Conservation (phyloP, 768 basidiomycete species). For the Rhodotorula babjevae region DNA sequence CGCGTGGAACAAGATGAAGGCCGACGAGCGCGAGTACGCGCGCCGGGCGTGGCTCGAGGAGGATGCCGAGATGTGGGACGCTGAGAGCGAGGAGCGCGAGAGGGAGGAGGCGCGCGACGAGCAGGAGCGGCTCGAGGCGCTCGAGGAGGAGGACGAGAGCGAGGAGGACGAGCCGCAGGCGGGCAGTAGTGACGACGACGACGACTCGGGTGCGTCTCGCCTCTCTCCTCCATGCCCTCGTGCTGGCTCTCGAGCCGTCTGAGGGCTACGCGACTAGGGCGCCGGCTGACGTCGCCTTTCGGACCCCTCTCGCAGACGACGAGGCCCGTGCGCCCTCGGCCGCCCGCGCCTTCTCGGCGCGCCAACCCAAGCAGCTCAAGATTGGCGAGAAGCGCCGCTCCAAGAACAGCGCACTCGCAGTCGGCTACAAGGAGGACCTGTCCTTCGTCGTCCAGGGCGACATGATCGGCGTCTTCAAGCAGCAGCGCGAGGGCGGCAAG, state of each 20-base stretch:
- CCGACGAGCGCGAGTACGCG: slow-evolving; percentile 81
- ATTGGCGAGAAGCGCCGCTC: slow-evolving; percentile 43
- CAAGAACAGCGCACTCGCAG: slow-evolving; percentile 76
- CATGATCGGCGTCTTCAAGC: slow-evolving; percentile 45
- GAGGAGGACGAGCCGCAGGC: slow-evolving; percentile 33
- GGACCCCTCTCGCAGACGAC: slow-evolving; percentile 7
- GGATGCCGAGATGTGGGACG: slow-evolving; percentile 83
- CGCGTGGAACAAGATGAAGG: slow-evolving; percentile 63
- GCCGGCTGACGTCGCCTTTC: too few relatives aligned
- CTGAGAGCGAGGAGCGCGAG: slow-evolving; percentile 56
- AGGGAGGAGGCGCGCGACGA: slow-evolving; percentile 61
- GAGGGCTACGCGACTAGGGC: too few relatives aligned
- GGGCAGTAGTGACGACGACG: slow-evolving; percentile 30
- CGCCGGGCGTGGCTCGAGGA: slow-evolving; percentile 62
- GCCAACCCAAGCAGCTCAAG: slow-evolving; percentile 48
- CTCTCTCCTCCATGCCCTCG: neutral
- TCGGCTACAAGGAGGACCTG: slow-evolving; percentile 91
- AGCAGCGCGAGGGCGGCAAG: slow-evolving; percentile 40
- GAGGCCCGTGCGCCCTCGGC: slow-evolving; percentile 6
- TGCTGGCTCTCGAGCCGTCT: too few relatives aligned
- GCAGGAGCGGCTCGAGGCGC: slow-evolving; percentile 55
- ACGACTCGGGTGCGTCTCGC: slow-evolving; percentile 11
- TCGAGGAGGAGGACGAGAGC: slow-evolving; percentile 45
- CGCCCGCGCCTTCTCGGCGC: slow-evolving; percentile 15
- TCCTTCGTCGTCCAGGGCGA: slow-evolving; percentile 88